These are phyloP conservation scores for Pseudogymnoascus sp. DNA, from an alignment of 2,329 filamentous ascomycete genomes.

Conservation along the genomic window DNA sequence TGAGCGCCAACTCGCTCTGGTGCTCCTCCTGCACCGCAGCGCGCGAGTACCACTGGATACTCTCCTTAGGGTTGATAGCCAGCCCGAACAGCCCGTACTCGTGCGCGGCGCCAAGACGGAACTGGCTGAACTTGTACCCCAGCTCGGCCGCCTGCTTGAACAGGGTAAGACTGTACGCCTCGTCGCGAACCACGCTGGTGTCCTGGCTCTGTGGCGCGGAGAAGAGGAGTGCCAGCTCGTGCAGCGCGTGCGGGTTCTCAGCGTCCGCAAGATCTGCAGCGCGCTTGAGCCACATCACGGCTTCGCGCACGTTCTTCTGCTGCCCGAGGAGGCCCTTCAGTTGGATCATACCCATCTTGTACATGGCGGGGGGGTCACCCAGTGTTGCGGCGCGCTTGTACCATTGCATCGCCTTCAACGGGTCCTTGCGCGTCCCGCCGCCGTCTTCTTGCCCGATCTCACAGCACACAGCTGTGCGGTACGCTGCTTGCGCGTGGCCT, in stretches of 20 bases:
- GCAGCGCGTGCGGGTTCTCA: slow-evolving; percentile 90
- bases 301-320: slow-evolving; percentile 71
- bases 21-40: slow-evolving; percentile 92
- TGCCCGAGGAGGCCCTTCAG: slow-evolving; percentile 93
- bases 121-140: slow-evolving; percentile 93
- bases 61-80: slow-evolving; percentile 71
- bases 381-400: slow-evolving; percentile 88
- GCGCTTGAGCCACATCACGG: slow-evolving; percentile 84
- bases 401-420: slow-evolving; percentile 94
- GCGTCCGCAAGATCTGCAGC: slow-evolving; percentile 80
- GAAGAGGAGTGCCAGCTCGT: slow-evolving; percentile 69
- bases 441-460: slow-evolving; percentile 93
- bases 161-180: slow-evolving; percentile 69
- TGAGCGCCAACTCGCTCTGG: slow-evolving; percentile 76
- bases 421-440: slow-evolving; percentile 84
- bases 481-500: slow-evolving; percentile 79
- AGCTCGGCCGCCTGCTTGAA: slow-evolving; percentile 81
- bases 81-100: slow-evolving; percentile 84
- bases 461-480: slow-evolving; percentile 92
- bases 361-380: slow-evolving; percentile 91
- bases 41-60: slow-evolving; percentile 88
- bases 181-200: slow-evolving; percentile 64
- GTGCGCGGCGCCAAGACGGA: slow-evolving; percentile 75
- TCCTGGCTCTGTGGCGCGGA: slow-evolving; percentile 58
- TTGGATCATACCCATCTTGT: slow-evolving; percentile 94